phyloP scores from a whole-genome alignment of 805 yeast species.

The Wickerhamiella parazyma region DNA sequence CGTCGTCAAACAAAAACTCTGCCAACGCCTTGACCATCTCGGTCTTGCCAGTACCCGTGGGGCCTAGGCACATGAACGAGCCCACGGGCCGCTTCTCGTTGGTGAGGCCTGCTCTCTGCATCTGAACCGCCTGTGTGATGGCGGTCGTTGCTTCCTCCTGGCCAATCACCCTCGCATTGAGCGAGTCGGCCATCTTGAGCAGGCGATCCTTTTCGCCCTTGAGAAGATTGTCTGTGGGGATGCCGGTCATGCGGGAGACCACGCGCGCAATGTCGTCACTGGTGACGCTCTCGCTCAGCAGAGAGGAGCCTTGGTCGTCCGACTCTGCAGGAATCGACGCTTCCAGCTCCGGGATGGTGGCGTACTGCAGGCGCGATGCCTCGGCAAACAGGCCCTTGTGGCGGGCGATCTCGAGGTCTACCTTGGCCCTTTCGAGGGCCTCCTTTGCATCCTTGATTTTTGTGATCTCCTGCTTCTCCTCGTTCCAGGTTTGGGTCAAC shows the following conservation, averaged over 20 bases:
- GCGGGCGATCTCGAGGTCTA: constrained; percentile 69
- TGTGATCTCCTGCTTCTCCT: constrained; percentile 65
- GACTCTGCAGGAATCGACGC: constrained; percentile 38
- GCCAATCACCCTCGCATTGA: constrained; percentile 73
- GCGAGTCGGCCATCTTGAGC: constrained; percentile 68
- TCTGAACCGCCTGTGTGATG: constrained; percentile 83
- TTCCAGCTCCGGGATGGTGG: constrained; percentile 72
- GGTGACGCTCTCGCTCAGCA: constrained; percentile 84
- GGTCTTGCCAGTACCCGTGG: constrained; percentile 98
- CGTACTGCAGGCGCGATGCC: constrained; percentile 82
- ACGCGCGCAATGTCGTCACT: constrained; percentile 90
- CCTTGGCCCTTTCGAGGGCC: constrained; percentile 69
- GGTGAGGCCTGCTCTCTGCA: constrained; percentile 93
- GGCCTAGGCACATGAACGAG: constrained; percentile 91
- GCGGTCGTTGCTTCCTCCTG: constrained; percentile 91
- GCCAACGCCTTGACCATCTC: constrained; percentile 89
- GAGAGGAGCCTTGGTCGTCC: constrained; percentile 16
- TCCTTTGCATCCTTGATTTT: constrained; percentile 66
- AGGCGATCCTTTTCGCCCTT: constrained; percentile 90
- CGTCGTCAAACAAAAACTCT: constrained; percentile 81
- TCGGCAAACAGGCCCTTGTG: constrained; percentile 73
- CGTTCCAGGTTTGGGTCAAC: constrained; percentile 75
- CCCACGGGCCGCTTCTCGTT: constrained; percentile 93
- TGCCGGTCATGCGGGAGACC: constrained; percentile 88
- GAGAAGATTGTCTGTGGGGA: constrained; percentile 80